Evolutionary conservation across 1,139 yeast species (phyloP).

Genomic region (Fermentozyma sake): DNA sequence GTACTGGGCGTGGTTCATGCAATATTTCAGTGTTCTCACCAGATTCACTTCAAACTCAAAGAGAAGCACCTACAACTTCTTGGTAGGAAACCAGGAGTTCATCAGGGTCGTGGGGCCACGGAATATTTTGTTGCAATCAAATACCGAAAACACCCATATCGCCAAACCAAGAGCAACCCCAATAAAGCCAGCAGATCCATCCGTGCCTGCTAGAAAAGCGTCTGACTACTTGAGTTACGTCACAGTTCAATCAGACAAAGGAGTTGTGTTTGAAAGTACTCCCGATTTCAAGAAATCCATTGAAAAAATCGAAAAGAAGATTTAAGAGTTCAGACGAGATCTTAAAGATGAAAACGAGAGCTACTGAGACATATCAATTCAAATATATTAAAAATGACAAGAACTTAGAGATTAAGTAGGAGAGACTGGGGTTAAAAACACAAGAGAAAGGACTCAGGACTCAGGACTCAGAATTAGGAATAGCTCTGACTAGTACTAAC

Average conservation of each 20-base stretch:
- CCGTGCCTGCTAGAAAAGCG: constrained; percentile 11
- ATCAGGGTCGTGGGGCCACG: constrained; percentile 55
- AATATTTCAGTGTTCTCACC: neutral
- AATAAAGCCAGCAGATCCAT: neutral
- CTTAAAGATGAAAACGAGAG: too few relatives aligned
- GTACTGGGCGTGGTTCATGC: constrained; percentile 2
- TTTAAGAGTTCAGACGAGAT: neutral
- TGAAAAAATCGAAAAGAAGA: neutral
- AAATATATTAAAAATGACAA: too few relatives aligned
- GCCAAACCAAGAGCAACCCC: constrained; percentile 1
- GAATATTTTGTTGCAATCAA: constrained; percentile 46
- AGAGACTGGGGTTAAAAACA: too few relatives aligned
- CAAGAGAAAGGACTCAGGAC: too few relatives aligned
- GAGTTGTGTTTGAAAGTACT: constrained; percentile 38
- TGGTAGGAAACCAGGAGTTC: constrained; percentile 35
- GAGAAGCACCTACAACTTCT: constrained; percentile 12
- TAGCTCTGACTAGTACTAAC: too few relatives aligned
- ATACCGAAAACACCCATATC: constrained; percentile 8
- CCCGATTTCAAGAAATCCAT: constrained; percentile 35
- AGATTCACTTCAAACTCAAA: constrained; percentile 1
- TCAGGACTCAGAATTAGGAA: too few relatives aligned
- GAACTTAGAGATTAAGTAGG: too few relatives aligned
- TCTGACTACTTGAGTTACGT: constrained; percentile 47
- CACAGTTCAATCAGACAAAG: constrained; percentile 35
- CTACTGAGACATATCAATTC: too few relatives aligned